Evolutionary conservation across 1,284 basidiomycete species (phyloP).

Genomic region (Ustilago trichophora): DNA sequence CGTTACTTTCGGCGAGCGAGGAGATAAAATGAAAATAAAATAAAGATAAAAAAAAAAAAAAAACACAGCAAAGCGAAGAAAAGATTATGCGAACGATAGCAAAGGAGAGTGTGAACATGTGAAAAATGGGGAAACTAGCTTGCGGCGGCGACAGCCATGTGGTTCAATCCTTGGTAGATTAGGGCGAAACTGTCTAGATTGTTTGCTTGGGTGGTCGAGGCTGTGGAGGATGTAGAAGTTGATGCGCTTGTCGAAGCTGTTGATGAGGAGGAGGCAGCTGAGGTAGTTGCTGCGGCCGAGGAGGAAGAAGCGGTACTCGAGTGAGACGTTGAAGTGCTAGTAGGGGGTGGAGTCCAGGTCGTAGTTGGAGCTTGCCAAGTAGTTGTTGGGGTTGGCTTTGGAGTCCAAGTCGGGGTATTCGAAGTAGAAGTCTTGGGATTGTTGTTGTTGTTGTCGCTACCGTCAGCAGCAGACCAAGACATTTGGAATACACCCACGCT

Average conservation of each 20-base stretch:
- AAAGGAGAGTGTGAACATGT: too few relatives aligned
- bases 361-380: slow-evolving; percentile 14
- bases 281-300: not conserved
- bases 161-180: slow-evolving; percentile 39
- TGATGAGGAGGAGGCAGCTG: not conserved
- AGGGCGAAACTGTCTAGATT: slow-evolving; percentile 40
- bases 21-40: not conserved
- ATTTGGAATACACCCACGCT: slow-evolving; percentile 51
- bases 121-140: not conserved
- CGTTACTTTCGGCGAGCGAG: slow-evolving; percentile 5
- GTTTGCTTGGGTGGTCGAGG: too few relatives aligned
- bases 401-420: slow-evolving; percentile 14
- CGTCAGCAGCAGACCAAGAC: slow-evolving; percentile 40
- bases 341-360: slow-evolving; percentile 8
- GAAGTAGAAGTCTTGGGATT: slow-evolving; percentile 2
- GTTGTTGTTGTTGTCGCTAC: slow-evolving; percentile 15
- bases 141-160: slow-evolving; percentile 38
- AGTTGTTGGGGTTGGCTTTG: slow-evolving; percentile 4
- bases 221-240: too few relatives aligned
- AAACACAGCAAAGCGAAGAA: not conserved
- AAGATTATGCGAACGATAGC: too few relatives aligned
- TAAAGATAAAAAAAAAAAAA: not conserved
- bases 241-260: not conserved
- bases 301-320: slow-evolving; percentile 4
- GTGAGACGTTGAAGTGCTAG: not conserved